phyloP scores from a whole-genome alignment of 192 early-diverging fungal species.

The Entomortierella beljakovae region DNA sequence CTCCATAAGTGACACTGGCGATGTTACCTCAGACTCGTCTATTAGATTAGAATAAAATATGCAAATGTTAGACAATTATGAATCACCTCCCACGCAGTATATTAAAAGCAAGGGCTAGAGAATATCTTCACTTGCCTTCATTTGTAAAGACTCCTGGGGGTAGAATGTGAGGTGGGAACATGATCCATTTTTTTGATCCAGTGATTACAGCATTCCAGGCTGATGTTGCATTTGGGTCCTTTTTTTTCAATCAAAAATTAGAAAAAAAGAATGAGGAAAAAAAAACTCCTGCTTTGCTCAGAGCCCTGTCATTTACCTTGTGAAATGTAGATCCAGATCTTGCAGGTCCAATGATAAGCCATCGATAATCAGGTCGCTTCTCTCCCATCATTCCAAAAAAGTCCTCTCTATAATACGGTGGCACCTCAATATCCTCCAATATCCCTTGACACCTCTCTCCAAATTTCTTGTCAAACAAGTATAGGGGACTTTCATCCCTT shows the following conservation, averaged over 20 bases:
- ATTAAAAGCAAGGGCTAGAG: background rate
- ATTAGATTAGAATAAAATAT: background rate
- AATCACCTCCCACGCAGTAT: too few species aligned
- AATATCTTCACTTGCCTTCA: slow-evolving; percentile 29
- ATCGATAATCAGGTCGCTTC: slow-evolving; percentile 72
- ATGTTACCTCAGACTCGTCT: slow-evolving; percentile 78
- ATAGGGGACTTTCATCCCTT: slow-evolving; percentile 72
- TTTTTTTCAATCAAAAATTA: background rate
- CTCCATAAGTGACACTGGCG: slow-evolving; percentile 74
- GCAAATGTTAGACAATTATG: background rate
- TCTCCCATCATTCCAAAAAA: slow-evolving; percentile 69
- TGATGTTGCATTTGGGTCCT: slow-evolving; percentile 78
- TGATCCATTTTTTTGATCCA: slow-evolving; percentile 78
- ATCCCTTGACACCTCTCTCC: slow-evolving; percentile 58
- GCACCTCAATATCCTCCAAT: slow-evolving; percentile 66
- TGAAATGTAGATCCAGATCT: slow-evolving; percentile 77
- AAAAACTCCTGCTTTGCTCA: background rate
- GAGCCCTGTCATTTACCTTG: slow-evolving; percentile 38
- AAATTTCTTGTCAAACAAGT: slow-evolving; percentile 78
- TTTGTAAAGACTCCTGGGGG: slow-evolving; percentile 78
- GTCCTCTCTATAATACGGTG: slow-evolving; percentile 72
- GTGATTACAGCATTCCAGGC: slow-evolving; percentile 81
- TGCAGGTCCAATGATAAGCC: slow-evolving; percentile 77
- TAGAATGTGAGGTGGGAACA: slow-evolving; percentile 73
- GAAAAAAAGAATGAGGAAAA: background rate